Evolutionary conservation across 2,329 filamentous ascomycete species (phyloP).

Genomic region (Monilinia polystroma): DNA sequence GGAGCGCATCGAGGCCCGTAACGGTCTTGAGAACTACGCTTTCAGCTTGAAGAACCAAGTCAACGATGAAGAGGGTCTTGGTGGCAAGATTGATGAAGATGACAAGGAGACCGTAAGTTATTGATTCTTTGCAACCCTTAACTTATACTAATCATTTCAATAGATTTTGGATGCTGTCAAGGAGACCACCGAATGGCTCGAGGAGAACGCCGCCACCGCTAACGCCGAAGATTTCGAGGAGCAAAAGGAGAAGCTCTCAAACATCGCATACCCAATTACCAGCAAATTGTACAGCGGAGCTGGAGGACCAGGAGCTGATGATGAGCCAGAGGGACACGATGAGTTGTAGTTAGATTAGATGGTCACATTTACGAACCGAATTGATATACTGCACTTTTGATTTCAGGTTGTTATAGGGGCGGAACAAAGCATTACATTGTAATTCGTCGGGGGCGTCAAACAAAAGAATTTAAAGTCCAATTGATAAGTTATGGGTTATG

Average conservation of each 20-base stretch:
- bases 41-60: constrained; percentile 99
- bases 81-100: constrained; percentile 96
- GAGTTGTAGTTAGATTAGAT: constrained; percentile 62
- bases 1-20: constrained; percentile 94
- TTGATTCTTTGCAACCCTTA: neutral
- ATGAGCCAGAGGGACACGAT: constrained; percentile 69
- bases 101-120: constrained; percentile 88
- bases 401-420: constrained; percentile 7
- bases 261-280: constrained; percentile 96
- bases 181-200: constrained; percentile 95
- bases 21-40: constrained; percentile 97
- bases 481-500: neutral
- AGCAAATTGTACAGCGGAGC: constrained; percentile 85
- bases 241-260: constrained; percentile 98
- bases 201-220: constrained; percentile 86
- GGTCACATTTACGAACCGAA: constrained; percentile 3
- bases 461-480: constrained; percentile 6
- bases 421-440: constrained; percentile 7
- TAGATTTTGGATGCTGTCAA: constrained; percentile 91
- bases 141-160: constrained; percentile 44
- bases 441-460: constrained; percentile 18
- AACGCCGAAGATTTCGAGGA: constrained; percentile 95
- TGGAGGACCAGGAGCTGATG: constrained; percentile 66
- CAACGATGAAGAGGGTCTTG: constrained; percentile 93
- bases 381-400: constrained; percentile 10